Percentiles rank a stretch among this genome's conserved stretches.
These are phyloP conservation scores for Colletotrichum cereale DNA, from an alignment of 2,329 filamentous ascomycete genomes.

Conservation along the genomic window DNA sequence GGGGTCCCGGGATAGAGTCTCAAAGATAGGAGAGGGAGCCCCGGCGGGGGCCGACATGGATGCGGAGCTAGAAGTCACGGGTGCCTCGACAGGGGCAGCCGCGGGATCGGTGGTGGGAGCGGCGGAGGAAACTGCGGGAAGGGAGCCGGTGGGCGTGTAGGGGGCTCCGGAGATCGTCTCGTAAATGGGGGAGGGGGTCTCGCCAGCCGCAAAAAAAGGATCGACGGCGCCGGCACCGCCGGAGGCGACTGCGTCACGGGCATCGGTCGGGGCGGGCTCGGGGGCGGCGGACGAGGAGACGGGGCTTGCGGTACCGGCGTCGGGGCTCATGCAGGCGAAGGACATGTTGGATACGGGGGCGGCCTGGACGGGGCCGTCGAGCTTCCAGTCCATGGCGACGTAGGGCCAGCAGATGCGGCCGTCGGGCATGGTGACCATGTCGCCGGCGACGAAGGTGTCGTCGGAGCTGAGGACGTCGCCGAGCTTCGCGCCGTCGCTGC, in stretches of 20 bases:
- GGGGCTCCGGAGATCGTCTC: constrained; percentile 28
- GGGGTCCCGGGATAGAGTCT: neutral
- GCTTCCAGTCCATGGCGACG: constrained; percentile 66
- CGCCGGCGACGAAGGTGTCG: constrained; percentile 70
- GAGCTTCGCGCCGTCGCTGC: constrained; percentile 62
- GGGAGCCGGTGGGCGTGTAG: constrained; percentile 10
- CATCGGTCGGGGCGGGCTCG: constrained; percentile 14
- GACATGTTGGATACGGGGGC: constrained; percentile 59
- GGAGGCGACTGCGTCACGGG: constrained; percentile 19
- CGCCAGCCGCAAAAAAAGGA: constrained; percentile 24
- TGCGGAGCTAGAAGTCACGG: neutral
- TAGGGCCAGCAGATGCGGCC: constrained; percentile 73
- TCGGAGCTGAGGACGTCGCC: constrained; percentile 62
- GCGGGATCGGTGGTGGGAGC: neutral
- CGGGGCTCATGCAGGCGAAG: constrained; percentile 60
- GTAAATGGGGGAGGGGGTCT: constrained; percentile 27
- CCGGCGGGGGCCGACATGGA: constrained; percentile 6
- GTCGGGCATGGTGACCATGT: constrained; percentile 71
- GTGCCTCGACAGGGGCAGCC: neutral
- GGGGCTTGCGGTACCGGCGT: no score
- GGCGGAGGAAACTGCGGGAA: neutral
- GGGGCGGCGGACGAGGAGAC: constrained; percentile 1
- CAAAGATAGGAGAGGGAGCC: neutral
- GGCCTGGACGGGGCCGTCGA: constrained; percentile 48
- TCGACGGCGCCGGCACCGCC: constrained; percentile 11